Evolutionary conservation across 345 rosid genomes (phyloP).

Genomic region (Nephelium lappaceum): DNA sequence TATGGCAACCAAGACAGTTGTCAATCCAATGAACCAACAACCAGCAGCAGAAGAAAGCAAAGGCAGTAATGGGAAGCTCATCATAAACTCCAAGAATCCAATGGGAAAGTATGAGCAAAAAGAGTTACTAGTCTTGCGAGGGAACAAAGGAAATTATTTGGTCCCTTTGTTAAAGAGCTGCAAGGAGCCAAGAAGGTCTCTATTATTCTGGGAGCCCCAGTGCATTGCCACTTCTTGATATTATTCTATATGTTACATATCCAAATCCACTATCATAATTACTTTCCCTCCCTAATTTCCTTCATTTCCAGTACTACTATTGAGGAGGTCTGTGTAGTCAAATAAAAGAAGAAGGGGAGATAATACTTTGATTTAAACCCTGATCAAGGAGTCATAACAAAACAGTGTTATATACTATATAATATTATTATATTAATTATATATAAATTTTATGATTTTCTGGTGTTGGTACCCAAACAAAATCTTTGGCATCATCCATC

Average conservation of each 20-base stretch:
- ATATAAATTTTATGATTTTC: conserved; percentile 6
- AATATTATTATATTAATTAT: not conserved
- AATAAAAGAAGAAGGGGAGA: conserved; percentile 36
- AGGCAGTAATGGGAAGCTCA: conserved; percentile 11
- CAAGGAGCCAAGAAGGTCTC: conserved; percentile 75
- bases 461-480: conserved; percentile 21
- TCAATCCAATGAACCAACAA: conserved; percentile 24
- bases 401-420: not conserved
- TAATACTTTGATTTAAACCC: conserved; percentile 22
- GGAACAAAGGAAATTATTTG: conserved; percentile 33
- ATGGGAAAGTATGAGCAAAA: conserved; percentile 27
- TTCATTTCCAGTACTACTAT: conserved; percentile 27
- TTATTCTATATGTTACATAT: too few species aligned
- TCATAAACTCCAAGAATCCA: conserved; percentile 24
- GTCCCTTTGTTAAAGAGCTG: conserved; percentile 57
- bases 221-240: conserved; percentile 85
- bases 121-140: conserved; percentile 27
- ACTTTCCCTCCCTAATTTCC: conserved; percentile 26
- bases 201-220: conserved; percentile 52
- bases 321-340: conserved; percentile 36
- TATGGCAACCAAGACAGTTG: conserved; percentile 9
- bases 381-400: not conserved
- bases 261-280: not conserved
- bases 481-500: conserved; percentile 34
- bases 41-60: conserved; percentile 5